Evolutionary conservation across 1,139 yeast genomes (phyloP).

Genomic region (Yamadazyma mexicana): DNA sequence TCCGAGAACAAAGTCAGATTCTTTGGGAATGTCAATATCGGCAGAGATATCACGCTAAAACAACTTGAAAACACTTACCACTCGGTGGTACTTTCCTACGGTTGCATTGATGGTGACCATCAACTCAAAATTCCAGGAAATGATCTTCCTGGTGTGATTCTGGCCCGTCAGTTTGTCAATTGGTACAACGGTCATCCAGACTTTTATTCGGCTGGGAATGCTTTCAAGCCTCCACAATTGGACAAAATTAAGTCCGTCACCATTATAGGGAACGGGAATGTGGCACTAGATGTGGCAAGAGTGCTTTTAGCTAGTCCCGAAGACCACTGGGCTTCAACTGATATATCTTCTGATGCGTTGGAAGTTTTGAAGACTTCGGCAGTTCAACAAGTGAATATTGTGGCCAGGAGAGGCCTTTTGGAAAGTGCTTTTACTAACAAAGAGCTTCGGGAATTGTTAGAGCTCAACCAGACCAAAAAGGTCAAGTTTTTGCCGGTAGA

Average conservation of each 20-base stretch:
- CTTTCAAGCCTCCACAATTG: conserved; percentile 50
- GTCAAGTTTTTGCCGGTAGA: conserved; percentile 57
- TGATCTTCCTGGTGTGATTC: conserved; percentile 61
- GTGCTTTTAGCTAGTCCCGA: conserved; percentile 61
- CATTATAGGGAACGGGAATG: conserved; percentile 96
- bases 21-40: conserved; percentile 75
- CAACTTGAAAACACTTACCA: conserved; percentile 60
- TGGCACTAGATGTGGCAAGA: conserved; percentile 91
- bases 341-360: conserved; percentile 66
- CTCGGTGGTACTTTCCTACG: conserved; percentile 78
- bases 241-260: conserved; percentile 64
- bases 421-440: conserved; percentile 91
- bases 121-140: conserved; percentile 62
- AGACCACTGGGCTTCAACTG: conserved; percentile 66
- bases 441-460: conserved; percentile 83
- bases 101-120: conserved; percentile 66
- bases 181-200: conserved; percentile 96
- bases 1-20: conserved; percentile 47
- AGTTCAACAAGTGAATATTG: conserved; percentile 65
- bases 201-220: conserved; percentile 27
- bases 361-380: conserved; percentile 48
- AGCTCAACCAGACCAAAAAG: conserved; percentile 52
- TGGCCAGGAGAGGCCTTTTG: conserved; percentile 81
- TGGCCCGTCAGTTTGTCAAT: conserved; percentile 86
- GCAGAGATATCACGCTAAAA: conserved; percentile 49